phyloP scores from a whole-genome alignment of 306 rosid species.

The Gynostemma pentaphyllum region DNA sequence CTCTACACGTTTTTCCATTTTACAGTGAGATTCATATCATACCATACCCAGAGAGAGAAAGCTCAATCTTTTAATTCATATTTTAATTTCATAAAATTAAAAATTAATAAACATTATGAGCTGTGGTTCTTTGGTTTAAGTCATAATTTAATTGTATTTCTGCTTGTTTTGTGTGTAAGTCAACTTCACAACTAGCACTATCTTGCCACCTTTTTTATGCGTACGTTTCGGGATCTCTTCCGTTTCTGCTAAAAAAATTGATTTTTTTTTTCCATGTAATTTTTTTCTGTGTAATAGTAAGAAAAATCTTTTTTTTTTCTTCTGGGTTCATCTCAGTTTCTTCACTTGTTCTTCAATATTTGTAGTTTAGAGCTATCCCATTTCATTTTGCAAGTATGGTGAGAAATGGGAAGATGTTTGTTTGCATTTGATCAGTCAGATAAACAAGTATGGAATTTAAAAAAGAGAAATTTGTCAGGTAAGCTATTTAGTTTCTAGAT shows the following conservation, averaged over 20 bases:
- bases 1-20: background rate
- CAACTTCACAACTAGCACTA: background rate
- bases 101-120: background rate
- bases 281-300: background rate
- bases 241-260: background rate
- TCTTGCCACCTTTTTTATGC: background rate
- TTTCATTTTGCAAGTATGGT: no score
- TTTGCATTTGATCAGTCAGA: conserved; percentile 3
- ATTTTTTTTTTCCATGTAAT: background rate
- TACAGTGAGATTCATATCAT: background rate
- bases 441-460: conserved; percentile 39
- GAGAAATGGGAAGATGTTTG: background rate
- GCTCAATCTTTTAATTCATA: background rate
- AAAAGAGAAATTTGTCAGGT: conserved; percentile 58
- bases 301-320: background rate
- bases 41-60: background rate
- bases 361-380: background rate
- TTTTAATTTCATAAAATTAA: background rate
- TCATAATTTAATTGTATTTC: background rate
- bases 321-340: background rate
- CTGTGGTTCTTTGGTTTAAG: background rate
- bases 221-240: background rate
- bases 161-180: conserved; percentile 1
- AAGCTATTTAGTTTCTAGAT: background rate
- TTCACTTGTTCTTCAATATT: background rate